Evolutionary conservation across 2,329 filamentous ascomycete species (phyloP).

Genomic region (Hypocrella siamensis): DNA sequence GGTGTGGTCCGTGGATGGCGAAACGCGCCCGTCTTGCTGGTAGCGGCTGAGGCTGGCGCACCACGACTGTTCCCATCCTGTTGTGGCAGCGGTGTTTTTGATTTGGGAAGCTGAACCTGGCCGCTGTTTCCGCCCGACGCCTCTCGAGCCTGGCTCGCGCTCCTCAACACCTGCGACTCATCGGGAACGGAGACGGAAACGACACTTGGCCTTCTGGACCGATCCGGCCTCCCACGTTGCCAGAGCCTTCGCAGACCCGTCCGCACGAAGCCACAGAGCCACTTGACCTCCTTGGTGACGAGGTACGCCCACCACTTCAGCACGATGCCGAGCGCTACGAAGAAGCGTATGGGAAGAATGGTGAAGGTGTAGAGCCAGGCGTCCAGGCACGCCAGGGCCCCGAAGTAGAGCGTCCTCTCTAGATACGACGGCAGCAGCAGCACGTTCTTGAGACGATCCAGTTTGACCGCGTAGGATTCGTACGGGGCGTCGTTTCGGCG

Average conservation of each 20-base stretch:
- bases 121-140: conserved; percentile 8
- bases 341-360: conserved; percentile 77
- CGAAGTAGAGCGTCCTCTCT: conserved; percentile 76
- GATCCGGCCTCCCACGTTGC: conserved; percentile 36
- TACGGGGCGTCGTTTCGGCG: conserved; percentile 51
- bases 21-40: conserved; percentile 17
- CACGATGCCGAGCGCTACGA: conserved; percentile 64
- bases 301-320: conserved; percentile 64
- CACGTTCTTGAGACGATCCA: conserved; percentile 83
- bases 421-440: conserved; percentile 66
- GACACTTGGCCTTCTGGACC: conserved; percentile 17
- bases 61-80: not conserved
- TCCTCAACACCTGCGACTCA: conserved; percentile 22
- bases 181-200: too few species aligned
- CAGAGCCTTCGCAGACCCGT: conserved; percentile 66
- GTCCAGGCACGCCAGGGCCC: conserved; percentile 79
- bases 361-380: conserved; percentile 96
- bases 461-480: conserved; percentile 82
- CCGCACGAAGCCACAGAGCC: conserved; percentile 63
- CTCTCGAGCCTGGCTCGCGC: conserved; percentile 20
- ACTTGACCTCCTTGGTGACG: conserved; percentile 53
- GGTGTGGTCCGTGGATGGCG: conserved; percentile 66
- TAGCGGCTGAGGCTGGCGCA: conserved; percentile 2
- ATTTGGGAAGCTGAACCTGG: too few species aligned
- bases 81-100: too few species aligned